phyloP scores from a whole-genome alignment of 2,329 filamentous ascomycete genomes.

The Beauveria caledonica region DNA sequence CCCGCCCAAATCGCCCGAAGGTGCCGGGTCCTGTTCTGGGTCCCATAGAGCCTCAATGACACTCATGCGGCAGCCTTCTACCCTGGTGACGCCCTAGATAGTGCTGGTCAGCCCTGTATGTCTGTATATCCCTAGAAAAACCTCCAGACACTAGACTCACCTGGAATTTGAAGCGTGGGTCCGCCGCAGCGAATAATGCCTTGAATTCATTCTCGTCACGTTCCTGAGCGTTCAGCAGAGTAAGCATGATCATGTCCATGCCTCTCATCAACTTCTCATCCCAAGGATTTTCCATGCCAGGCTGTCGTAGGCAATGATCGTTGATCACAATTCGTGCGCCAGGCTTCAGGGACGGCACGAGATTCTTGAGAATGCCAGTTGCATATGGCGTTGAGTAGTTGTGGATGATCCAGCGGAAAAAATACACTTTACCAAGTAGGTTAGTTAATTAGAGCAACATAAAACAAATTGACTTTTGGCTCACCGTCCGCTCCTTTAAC shows the following conservation, averaged over 20 bases:
- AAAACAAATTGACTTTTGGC: slow-evolving; percentile 4
- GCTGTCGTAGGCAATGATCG: slow-evolving; percentile 35
- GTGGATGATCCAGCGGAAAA: slow-evolving; percentile 53
- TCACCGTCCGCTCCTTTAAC: slow-evolving; percentile 43
- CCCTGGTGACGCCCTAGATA: slow-evolving; percentile 31
- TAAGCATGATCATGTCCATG: slow-evolving; percentile 47
- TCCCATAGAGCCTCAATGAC: slow-evolving; percentile 42
- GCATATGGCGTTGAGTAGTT: slow-evolving; percentile 51
- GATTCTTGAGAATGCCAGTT: slow-evolving; percentile 37
- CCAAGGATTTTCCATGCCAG: slow-evolving; percentile 31
- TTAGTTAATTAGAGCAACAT: neutral
- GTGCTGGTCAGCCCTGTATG: slow-evolving; percentile 10
- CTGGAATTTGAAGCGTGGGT: slow-evolving; percentile 35
- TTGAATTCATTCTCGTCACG: slow-evolving; percentile 38
- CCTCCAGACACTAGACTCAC: slow-evolving; percentile 17
- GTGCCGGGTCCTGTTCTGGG: slow-evolving; percentile 14
- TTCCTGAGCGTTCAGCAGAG: slow-evolving; percentile 43
- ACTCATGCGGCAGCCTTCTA: slow-evolving; percentile 37
- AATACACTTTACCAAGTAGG: slow-evolving; percentile 36
- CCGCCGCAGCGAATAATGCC: slow-evolving; percentile 34
- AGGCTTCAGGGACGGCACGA: slow-evolving; percentile 47
- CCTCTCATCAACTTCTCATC: slow-evolving; percentile 39
- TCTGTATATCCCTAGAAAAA: neutral
- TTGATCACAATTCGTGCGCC: slow-evolving; percentile 41
- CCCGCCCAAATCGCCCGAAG: neutral